Evolutionary conservation across 164 flowering plant genomes (phyloP).

Genomic region (Magnolia changhungtana): DNA sequence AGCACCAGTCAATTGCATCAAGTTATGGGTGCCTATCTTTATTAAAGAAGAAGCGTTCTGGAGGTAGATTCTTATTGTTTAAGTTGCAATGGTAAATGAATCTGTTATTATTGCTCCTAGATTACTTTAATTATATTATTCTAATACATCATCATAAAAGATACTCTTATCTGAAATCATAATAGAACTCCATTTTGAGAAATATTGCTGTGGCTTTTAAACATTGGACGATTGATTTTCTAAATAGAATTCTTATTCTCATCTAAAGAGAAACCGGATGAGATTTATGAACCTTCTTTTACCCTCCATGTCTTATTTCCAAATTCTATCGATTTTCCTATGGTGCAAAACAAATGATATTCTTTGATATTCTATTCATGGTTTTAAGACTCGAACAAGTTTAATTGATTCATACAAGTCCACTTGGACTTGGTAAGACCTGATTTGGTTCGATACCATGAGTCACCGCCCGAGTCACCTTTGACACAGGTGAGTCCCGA

Average conservation of each 20-base stretch:
- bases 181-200: neutral
- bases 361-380: too few species aligned
- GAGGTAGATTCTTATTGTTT: slow-evolving; percentile 43
- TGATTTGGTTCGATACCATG: too few species aligned
- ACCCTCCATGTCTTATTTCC: too few species aligned
- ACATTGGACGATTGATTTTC: neutral
- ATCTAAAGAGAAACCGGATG: neutral
- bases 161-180: neutral
- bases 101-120: neutral
- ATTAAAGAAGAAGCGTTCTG: slow-evolving; percentile 58
- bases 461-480: too few species aligned
- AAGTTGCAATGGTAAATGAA: neutral
- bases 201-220: neutral
- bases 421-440: too few species aligned
- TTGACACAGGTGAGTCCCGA: too few species aligned
- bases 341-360: too few species aligned
- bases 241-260: neutral
- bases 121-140: neutral
- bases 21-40: slow-evolving; percentile 59
- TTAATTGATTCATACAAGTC: too few species aligned
- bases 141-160: neutral
- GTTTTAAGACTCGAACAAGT: too few species aligned
- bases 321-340: too few species aligned
- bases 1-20: slow-evolving; percentile 25
- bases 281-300: neutral